Base-by-base conservation (phyloP, 2,329 filamentous ascomycete species). In the Pyricularia pennisetigena region DNA sequence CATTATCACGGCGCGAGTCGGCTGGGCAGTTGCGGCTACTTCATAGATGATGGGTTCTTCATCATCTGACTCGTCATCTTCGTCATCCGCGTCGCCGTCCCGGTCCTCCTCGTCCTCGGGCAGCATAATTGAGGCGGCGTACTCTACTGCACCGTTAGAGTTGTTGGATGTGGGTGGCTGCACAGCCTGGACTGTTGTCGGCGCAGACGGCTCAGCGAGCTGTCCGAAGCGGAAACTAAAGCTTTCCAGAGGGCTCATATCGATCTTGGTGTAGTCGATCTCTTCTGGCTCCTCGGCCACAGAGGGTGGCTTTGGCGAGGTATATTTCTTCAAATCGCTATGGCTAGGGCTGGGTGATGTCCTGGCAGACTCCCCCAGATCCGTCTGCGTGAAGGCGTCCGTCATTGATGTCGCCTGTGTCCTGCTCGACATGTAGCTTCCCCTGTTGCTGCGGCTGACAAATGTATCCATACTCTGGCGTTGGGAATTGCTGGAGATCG, bases 361-460 rank as follows among this genome's bases (percentile, higher is more conserved):
- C 35, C 82, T 81, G 24, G 83, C 81, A 69, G 79, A 86, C 73
- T 77, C 81, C 72, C 78, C 75, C 23, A 80, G 79, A 54, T 84
- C 83, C 23, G 87, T 90, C 77, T 90, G 89, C 1, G 87, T 90
- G 57, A 82, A 86, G 29, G 88, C 87, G 71, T 89, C 88, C 10
- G 90, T 95, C 76, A 90, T 86, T 29, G 88, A 88, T 24, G 86
- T 90, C 71, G 87, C 85, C 73, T 90, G 89, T 23, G 88, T 90
- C 74, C 84, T 88, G 23, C 85, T 85, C 1, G 90, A 89, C 81
- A 93, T 92, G 72, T 87, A 93, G 77, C 92, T 97, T 71, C 86
- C 89, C 68, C 90, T 83, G 73, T 90, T 87, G 74, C 87, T 91
- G 63, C 72, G 79, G 5, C 82, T 82, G 20, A 80, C 76, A 65